Evolutionary conservation across 1,284 basidiomycete species (phyloP).

Genomic region (Neonothopanus nambi): DNA sequence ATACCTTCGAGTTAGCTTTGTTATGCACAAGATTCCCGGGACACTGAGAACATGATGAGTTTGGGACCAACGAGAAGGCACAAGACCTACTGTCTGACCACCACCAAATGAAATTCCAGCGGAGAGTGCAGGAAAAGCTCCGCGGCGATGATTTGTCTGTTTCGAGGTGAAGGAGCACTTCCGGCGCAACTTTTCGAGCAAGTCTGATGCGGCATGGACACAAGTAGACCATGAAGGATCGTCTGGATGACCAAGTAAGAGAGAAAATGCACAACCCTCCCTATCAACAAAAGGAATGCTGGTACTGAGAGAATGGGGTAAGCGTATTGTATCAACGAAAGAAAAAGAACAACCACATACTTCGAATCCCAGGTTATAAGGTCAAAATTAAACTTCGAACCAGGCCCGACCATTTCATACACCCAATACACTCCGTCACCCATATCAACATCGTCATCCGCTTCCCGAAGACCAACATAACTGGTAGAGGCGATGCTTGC

Average conservation of each 20-base stretch:
- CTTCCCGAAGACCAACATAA: neutral
- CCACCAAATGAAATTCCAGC: conserved; percentile 11
- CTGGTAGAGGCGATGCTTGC: neutral
- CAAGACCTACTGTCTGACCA: conserved; percentile 9
- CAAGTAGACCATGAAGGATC: neutral
- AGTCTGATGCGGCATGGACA: neutral
- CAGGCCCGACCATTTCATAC: neutral
- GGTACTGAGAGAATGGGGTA: neutral
- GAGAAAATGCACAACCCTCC: neutral
- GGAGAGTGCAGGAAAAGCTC: conserved; percentile 4
- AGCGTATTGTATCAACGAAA: neutral
- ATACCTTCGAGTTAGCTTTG: neutral
- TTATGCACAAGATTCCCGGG: neutral
- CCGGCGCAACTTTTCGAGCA: neutral
- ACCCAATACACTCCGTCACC: neutral
- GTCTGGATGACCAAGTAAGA: neutral
- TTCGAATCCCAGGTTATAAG: neutral
- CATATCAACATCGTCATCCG: neutral
- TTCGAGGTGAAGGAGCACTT: neutral
- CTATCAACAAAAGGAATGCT: neutral
- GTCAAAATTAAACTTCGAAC: neutral
- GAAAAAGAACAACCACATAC: neutral
- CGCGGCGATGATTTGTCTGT: conserved; percentile 4
- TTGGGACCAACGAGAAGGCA: neutral
- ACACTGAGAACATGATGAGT: neutral